A percentile compares a stretch with the other conserved stretches of the same genome.
Conservation (phyloP, 2,329 filamentous ascomycete genomes). For the Aspergillus piperis region DNA sequence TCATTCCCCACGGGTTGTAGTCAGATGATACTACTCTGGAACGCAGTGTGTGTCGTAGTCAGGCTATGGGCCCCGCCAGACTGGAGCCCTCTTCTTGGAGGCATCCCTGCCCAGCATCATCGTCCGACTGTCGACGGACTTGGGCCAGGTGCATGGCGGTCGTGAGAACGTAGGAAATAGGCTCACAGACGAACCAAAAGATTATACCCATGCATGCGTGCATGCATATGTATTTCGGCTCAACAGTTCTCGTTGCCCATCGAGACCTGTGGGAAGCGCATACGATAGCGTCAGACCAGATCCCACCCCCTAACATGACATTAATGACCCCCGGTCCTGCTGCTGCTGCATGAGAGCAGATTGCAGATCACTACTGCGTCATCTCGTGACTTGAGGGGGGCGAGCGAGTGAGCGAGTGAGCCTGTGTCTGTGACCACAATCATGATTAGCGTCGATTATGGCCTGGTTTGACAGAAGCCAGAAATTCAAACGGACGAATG, state of each 20-base stretch:
- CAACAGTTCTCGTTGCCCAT: conserved; percentile 13
- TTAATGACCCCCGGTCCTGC: conserved; percentile 5
- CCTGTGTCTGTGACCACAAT: conserved; percentile 18
- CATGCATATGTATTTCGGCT: conserved; percentile 15
- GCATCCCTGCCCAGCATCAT: background rate
- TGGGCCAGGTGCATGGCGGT: background rate
- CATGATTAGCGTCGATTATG: conserved; percentile 16
- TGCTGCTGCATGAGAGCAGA: conserved; percentile 20
- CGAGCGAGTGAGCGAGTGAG: background rate
- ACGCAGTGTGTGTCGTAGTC: background rate
- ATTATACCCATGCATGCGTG: conserved; percentile 10
- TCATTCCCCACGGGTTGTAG: background rate
- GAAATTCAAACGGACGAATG: conserved; percentile 16
- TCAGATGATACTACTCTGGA: conserved; percentile 4
- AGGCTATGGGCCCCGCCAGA: background rate
- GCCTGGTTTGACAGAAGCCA: conserved; percentile 16
- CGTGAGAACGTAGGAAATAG: background rate
- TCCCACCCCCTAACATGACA: conserved; percentile 23
- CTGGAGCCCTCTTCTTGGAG: background rate
- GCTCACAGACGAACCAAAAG: conserved; percentile 7
- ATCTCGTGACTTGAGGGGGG: conserved; percentile 20
- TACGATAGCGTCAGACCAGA: conserved; percentile 19
- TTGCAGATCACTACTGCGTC: conserved; percentile 22
- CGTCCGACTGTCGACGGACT: background rate
- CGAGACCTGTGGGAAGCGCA: conserved; percentile 14